Conservation (phyloP, 2,329 filamentous ascomycete species). For the Alternaria ventricosa region DNA sequence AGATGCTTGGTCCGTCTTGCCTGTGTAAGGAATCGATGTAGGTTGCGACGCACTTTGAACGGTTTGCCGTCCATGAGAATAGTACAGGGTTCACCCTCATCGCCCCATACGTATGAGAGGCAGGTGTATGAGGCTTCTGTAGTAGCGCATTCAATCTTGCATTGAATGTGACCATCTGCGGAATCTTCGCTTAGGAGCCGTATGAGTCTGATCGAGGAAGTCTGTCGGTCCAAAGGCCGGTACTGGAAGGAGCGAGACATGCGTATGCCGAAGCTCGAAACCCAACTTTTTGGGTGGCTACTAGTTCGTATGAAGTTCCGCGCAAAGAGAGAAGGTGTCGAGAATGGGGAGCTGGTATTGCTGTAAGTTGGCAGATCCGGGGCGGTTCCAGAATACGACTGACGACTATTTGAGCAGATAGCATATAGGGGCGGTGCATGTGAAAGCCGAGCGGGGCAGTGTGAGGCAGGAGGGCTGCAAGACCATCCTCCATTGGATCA, state of each 20-base stretch:
- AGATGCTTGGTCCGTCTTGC: background rate
- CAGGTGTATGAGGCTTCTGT: slow-evolving; percentile 2
- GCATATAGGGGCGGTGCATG: background rate
- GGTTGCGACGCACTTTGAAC: slow-evolving; percentile 2
- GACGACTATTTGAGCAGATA: background rate
- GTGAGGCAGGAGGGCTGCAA: background rate
- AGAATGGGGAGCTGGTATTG: background rate
- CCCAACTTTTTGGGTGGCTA: background rate
- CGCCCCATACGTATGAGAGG: slow-evolving; percentile 17
- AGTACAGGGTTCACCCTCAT: background rate
- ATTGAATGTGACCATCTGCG: slow-evolving; percentile 1
- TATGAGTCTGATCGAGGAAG: background rate
- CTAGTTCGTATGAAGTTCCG: background rate
- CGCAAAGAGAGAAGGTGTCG: background rate
- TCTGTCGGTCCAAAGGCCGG: background rate
- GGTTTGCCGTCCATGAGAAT: background rate
- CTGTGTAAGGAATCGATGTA: slow-evolving; percentile 2
- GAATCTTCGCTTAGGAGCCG: background rate
- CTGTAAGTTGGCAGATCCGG: background rate
- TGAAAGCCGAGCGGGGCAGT: background rate
- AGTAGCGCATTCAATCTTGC: background rate
- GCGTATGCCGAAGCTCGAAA: background rate
- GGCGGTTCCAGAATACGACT: background rate
- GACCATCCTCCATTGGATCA: background rate
- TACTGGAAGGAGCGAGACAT: background rate